A percentile compares a stretch with the other conserved stretches of the same genome.
phyloP scores from a whole-genome alignment of 164 flowering plant genomes.

The Umbilicus rupestris region DNA sequence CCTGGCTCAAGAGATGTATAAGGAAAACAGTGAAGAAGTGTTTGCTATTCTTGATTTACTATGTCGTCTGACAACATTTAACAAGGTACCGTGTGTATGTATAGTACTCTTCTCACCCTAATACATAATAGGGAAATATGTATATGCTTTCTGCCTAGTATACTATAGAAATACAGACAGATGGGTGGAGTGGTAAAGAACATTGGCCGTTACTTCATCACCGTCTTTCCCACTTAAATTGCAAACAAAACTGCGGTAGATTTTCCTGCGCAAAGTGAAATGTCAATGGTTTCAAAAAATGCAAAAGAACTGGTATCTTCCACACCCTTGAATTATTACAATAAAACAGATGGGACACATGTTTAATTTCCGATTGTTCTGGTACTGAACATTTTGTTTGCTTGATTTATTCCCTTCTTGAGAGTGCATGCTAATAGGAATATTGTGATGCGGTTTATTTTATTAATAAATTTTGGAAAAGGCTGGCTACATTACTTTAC shows the following conservation, averaged over 20 bases:
- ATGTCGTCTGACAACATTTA: conserved; percentile 50
- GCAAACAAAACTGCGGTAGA: background rate
- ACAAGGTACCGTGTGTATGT: conserved; percentile 39
- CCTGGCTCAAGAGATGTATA: conserved; percentile 40
- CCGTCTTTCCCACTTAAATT: background rate
- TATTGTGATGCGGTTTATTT: no score
- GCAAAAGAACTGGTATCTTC: background rate
- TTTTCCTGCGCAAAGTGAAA: background rate
- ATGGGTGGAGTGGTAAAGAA: background rate
- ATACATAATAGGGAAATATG: background rate
- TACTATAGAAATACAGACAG: background rate
- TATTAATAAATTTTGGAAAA: no score
- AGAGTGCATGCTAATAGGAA: no score
- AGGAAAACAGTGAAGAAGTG: conserved; percentile 37
- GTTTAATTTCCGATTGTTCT: background rate
- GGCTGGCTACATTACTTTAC: no score
- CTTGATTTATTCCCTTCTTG: no score
- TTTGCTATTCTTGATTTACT: conserved; percentile 58
- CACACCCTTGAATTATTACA: background rate
- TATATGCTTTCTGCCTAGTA: background rate
- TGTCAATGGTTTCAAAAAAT: background rate
- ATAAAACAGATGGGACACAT: background rate
- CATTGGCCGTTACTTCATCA: background rate
- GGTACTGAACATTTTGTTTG: background rate
- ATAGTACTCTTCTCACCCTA: background rate